These are phyloP conservation scores for Camptophora hylomeconis DNA, from an alignment of 2,329 filamentous ascomycete genomes.

Conservation along the genomic window DNA sequence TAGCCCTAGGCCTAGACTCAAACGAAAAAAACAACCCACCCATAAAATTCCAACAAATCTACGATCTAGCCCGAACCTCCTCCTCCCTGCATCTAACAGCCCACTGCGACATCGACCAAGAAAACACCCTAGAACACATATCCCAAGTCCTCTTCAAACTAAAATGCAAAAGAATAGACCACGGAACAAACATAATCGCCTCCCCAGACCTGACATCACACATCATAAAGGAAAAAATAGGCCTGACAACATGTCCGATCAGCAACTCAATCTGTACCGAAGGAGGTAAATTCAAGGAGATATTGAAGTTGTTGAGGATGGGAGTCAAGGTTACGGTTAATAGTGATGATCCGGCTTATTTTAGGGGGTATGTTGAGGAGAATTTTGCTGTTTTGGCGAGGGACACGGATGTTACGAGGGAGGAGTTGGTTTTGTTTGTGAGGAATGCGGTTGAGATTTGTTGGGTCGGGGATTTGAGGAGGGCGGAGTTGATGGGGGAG, in stretches of 20 bases:
- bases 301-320: constrained; percentile 10
- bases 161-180: constrained; percentile 17
- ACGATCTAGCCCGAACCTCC: constrained; percentile 13
- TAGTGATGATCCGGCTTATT: constrained; percentile 17
- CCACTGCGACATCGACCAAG: constrained; percentile 40
- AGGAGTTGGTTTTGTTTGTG: constrained; percentile 15
- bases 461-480: too few species aligned
- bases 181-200: constrained; percentile 16
- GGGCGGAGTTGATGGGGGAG: too few species aligned
- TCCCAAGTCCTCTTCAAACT: constrained; percentile 20
- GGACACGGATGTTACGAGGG: constrained; percentile 9
- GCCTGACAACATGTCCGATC: constrained; percentile 17
- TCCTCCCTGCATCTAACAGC: constrained; percentile 35
- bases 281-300: constrained; percentile 14
- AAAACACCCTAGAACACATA: constrained; percentile 34
- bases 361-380: constrained; percentile 15
- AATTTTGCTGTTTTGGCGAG: constrained; percentile 13
- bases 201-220: constrained; percentile 12
- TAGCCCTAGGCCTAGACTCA: constrained; percentile 17
- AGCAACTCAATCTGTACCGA: constrained; percentile 15
- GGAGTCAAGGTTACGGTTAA: constrained; percentile 17
- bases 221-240: constrained; percentile 7
- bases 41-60: constrained; percentile 14
- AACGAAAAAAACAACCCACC: constrained; percentile 17
- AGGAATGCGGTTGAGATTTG: constrained; percentile 15